Evolutionary conservation across 495 filamentous ascomycete genomes (phyloP).

Genomic region (Copromyces sp.): DNA sequence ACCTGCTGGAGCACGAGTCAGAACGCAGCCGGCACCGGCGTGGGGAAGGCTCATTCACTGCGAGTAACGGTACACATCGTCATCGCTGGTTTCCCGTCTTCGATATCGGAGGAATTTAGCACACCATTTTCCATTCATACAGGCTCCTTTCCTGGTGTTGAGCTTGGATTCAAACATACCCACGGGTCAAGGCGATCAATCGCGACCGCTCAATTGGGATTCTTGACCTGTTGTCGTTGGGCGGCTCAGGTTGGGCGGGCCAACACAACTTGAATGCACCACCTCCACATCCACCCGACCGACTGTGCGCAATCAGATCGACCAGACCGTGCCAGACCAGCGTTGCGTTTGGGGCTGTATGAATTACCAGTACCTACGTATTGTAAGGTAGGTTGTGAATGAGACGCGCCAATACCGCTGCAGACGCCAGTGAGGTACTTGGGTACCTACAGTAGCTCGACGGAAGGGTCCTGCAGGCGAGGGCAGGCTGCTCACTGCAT

Average conservation of each 20-base stretch:
- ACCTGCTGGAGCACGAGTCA: constrained; percentile 5
- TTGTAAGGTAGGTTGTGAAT: background rate
- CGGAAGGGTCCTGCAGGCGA: background rate
- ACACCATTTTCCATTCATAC: background rate
- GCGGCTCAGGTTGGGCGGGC: background rate
- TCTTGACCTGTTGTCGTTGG: background rate
- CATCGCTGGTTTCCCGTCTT: background rate
- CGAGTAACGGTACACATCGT: background rate
- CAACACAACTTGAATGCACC: background rate
- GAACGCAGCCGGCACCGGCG: constrained; percentile 5
- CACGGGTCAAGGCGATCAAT: background rate
- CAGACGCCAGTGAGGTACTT: background rate
- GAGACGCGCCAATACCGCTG: background rate
- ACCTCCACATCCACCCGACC: background rate
- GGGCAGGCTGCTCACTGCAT: background rate
- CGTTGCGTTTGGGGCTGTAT: background rate
- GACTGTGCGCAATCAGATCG: background rate
- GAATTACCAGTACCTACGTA: background rate
- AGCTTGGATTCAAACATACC: background rate
- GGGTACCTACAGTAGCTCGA: background rate
- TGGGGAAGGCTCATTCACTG: constrained; percentile 1
- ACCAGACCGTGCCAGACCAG: background rate
- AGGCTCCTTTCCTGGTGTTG: background rate
- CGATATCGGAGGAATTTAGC: background rate
- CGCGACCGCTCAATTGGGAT: background rate